These are phyloP conservation scores for Ogataea allantospora DNA, from an alignment of 805 yeast genomes.

Conservation along the genomic window DNA sequence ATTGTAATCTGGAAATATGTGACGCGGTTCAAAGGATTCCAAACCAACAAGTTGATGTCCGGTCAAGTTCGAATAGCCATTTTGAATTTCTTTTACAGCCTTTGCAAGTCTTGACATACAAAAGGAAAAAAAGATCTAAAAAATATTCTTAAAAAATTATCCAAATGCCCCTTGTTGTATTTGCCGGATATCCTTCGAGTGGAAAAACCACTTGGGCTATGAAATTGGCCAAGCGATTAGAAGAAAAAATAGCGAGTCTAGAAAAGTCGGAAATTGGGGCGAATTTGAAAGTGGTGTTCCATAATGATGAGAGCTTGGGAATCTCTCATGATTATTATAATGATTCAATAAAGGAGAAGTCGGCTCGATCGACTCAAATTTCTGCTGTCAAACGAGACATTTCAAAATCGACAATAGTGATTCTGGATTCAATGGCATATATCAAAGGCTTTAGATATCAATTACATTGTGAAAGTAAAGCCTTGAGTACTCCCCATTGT, in stretches of 20 bases:
- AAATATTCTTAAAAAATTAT: neutral
- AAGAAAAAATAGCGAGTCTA: constrained; percentile 41
- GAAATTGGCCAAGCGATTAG: constrained; percentile 48
- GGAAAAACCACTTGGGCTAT: constrained; percentile 81
- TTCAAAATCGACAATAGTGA: constrained; percentile 65
- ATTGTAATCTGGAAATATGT: constrained; percentile 68
- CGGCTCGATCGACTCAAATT: constrained; percentile 79
- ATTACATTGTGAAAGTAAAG: constrained; percentile 89
- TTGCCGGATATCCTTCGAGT: constrained; percentile 82
- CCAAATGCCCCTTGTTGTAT: constrained; percentile 76
- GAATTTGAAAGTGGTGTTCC: constrained; percentile 60
- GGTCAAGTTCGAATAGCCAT: neutral
- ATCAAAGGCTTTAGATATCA: constrained; percentile 96
- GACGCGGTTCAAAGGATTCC: constrained; percentile 64
- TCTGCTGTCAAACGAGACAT: constrained; percentile 86
- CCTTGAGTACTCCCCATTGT: constrained; percentile 75
- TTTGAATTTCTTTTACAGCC: constrained; percentile 6
- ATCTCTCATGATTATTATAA: constrained; percentile 65
- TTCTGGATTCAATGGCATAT: constrained; percentile 82
- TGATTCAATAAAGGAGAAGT: constrained; percentile 75
- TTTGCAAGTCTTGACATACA: constrained; percentile 1
- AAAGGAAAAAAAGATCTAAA: neutral
- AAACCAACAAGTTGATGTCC: neutral
- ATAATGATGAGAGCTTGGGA: constrained; percentile 76
- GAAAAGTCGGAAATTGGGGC: constrained; percentile 47